Conservation (phyloP, 1,139 yeast species). For the Yamadazyma mexicana region DNA sequence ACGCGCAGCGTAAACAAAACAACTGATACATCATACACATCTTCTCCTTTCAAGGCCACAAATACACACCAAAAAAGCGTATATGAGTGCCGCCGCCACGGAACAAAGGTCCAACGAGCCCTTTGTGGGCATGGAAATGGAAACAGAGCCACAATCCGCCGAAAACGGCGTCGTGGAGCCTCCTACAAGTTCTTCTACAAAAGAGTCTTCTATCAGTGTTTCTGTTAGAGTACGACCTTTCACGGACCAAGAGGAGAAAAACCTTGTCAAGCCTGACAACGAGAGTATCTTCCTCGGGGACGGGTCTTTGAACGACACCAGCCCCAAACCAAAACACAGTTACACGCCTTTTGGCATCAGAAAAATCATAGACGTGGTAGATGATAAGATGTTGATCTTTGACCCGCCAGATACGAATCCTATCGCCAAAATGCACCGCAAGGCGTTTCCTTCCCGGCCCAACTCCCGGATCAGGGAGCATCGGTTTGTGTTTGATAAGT, state of each 20-base stretch:
- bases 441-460: conserved; percentile 47
- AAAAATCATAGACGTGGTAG: conserved; percentile 78
- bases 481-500: conserved; percentile 76
- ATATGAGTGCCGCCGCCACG: too few species aligned
- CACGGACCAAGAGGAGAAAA: conserved; percentile 55
- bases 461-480: conserved; percentile 68
- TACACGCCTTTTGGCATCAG: conserved; percentile 55
- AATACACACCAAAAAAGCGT: neutral
- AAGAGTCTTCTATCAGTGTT: conserved; percentile 38
- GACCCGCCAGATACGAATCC: conserved; percentile 86
- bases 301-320: conserved; percentile 42
- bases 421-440: conserved; percentile 56
- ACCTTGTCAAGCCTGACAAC: conserved; percentile 37
- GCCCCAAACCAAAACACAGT: conserved; percentile 9
- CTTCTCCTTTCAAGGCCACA: neutral
- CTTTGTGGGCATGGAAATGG: too few species aligned
- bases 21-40: neutral
- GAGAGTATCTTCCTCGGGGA: conserved; percentile 54
- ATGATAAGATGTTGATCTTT: conserved; percentile 84
- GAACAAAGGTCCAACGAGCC: too few species aligned
- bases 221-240: conserved; percentile 87
- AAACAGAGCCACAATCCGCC: too few species aligned
- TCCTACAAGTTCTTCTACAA: neutral
- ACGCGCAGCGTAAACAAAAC: neutral
- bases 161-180: too few species aligned